Percentiles rank a stretch among this genome's conserved stretches.
These are phyloP conservation scores for Plantago major DNA, from an alignment of 257 asterid genomes.

Conservation along the genomic window DNA sequence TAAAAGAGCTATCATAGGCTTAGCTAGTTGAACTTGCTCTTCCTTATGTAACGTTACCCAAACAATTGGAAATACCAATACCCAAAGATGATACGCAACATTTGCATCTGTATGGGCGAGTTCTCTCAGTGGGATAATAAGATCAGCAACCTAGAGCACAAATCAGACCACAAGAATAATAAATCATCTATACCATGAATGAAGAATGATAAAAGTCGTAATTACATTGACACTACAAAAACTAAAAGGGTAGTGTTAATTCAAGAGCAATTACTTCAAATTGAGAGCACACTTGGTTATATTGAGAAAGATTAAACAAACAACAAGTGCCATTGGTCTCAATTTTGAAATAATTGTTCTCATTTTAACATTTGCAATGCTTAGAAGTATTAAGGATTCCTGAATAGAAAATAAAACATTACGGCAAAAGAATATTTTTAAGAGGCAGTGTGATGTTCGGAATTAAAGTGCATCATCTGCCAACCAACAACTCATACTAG, in stretches of 20 bases:
- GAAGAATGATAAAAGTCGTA: slow-evolving; percentile 4
- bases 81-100: slow-evolving; percentile 97
- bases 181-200: slow-evolving; percentile 14
- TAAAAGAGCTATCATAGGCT: slow-evolving; percentile 91
- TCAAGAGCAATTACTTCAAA: too few relatives aligned
- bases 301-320: too few relatives aligned
- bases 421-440: slow-evolving; percentile 9
- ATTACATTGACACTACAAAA: background rate
- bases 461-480: slow-evolving; percentile 11
- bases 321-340: too few relatives aligned
- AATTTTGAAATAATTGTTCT: too few relatives aligned
- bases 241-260: too few relatives aligned
- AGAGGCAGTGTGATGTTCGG: slow-evolving; percentile 2
- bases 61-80: slow-evolving; percentile 95
- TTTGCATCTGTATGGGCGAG: slow-evolving; percentile 93
- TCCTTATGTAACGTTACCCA: slow-evolving; percentile 99
- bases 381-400: too few relatives aligned
- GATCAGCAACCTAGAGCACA: slow-evolving; percentile 74
- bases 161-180: slow-evolving; percentile 3
- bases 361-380: too few relatives aligned
- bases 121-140: slow-evolving; percentile 88
- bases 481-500: slow-evolving; percentile 3
- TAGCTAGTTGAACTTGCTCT: slow-evolving; percentile 91
- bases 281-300: too few relatives aligned
- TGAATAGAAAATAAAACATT: background rate